Conservation (phyloP, 2,329 filamentous ascomycete genomes). For the Mollisia scopiformis region DNA sequence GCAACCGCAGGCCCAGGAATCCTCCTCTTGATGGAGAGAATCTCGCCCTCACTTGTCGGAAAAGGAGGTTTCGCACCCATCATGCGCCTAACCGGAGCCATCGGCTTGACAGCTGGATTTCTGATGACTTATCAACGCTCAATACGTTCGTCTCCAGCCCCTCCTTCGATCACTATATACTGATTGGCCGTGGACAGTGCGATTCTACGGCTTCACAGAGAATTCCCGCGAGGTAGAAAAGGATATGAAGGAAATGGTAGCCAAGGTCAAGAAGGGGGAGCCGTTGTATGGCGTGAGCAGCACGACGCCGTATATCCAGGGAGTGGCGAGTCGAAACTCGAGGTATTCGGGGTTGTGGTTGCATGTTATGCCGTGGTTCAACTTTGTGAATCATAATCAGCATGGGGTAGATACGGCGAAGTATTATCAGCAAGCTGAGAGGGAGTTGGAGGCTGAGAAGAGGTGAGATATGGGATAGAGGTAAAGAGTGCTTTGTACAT, state of each 20-base stretch:
- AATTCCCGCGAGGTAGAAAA: slow-evolving; percentile 90
- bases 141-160: slow-evolving; percentile 63
- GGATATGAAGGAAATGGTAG: slow-evolving; percentile 98
- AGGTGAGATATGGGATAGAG: slow-evolving; percentile 30
- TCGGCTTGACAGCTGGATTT: slow-evolving; percentile 79
- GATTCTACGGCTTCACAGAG: slow-evolving; percentile 94
- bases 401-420: slow-evolving; percentile 98
- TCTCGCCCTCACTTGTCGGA: slow-evolving; percentile 83
- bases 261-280: slow-evolving; percentile 90
- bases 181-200: slow-evolving; percentile 56
- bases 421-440: slow-evolving; percentile 95
- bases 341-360: slow-evolving; percentile 85
- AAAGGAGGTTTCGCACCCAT: slow-evolving; percentile 80
- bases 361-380: slow-evolving; percentile 92
- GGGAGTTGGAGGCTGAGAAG: slow-evolving; percentile 84
- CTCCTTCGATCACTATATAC: not conserved
- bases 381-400: slow-evolving; percentile 93
- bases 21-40: slow-evolving; percentile 79
- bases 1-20: slow-evolving; percentile 74
- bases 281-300: slow-evolving; percentile 82
- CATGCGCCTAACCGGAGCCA: slow-evolving; percentile 75
- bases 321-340: slow-evolving; percentile 89
- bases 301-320: slow-evolving; percentile 88
- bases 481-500: slow-evolving; percentile 13
- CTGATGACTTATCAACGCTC: slow-evolving; percentile 85